Percentiles rank a stretch among this genome's conserved stretches.
Conservation (phyloP, 1,284 basidiomycete species). For the Ceratobasidium sp. region DNA sequence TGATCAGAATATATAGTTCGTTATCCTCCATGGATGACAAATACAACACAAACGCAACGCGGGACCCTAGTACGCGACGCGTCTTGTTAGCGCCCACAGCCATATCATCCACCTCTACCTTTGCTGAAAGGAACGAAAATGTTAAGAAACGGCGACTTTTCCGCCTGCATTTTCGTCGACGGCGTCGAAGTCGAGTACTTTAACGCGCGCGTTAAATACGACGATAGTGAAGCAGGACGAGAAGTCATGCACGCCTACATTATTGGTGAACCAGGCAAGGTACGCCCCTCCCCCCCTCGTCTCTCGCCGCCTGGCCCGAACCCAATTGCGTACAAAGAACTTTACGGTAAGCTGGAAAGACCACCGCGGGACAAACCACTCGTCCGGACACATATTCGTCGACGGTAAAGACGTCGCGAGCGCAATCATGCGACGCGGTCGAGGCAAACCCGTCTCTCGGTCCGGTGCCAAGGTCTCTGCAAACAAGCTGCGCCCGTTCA, state of each 20-base stretch:
- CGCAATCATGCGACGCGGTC: constrained; percentile 40
- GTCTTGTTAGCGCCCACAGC: constrained; percentile 14
- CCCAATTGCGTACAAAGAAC: not conserved
- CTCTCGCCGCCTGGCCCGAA: not conserved
- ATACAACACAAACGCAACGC: constrained; percentile 4
- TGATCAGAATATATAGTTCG: not conserved
- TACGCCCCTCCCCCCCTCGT: not conserved
- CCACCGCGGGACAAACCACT: constrained; percentile 16
- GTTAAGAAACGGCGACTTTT: constrained; percentile 19
- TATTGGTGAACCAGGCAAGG: constrained; percentile 27
- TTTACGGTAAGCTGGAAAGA: constrained; percentile 35
- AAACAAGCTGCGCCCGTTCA: constrained; percentile 31
- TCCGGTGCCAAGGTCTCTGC: constrained; percentile 33
- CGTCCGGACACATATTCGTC: constrained; percentile 41
- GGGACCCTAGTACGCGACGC: constrained; percentile 19
- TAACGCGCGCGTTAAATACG: constrained; percentile 16
- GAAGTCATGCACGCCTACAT: constrained; percentile 36
- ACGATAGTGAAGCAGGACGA: constrained; percentile 24
- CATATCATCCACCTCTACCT: not conserved
- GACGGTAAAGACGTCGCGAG: constrained; percentile 44
- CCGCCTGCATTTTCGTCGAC: constrained; percentile 34
- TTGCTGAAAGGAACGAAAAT: not conserved
- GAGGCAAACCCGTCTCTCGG: constrained; percentile 37
- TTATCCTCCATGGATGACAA: not conserved
- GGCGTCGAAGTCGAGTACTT: constrained; percentile 27